Evolutionary conservation across 73 alveolate species (phyloP), one percentile per base, ranked within the genome.

Genomic region (Loxodes magnus): DNA sequence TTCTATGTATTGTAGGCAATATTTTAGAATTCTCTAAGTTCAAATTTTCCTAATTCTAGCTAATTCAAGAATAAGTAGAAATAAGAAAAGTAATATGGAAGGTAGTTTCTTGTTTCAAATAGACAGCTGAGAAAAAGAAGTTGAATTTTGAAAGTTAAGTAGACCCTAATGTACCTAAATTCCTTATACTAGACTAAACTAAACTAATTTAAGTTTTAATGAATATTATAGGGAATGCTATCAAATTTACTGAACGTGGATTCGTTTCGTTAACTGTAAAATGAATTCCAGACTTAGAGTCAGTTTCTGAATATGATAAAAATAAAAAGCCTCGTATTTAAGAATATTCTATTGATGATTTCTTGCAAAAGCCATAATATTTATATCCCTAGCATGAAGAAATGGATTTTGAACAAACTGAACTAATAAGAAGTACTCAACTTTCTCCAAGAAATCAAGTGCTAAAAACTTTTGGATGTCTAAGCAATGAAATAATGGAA

Each of bases 181-280:
- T 10, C 19, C 16, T 60, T 4, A 3, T 22, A 4, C 3, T 56
- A 3, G 85, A 71, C 29, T 31, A 12, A 5, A 3, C 21, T 30
- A 51, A 79, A 30, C 27, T 71, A 12, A 71, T 41, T 35, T 54
- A 71, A 35, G 44, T 71, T 12, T 43, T 71, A 16, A 64, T 71
- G 14, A 71, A 71, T 56, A 27, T 71, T 3, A 35, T 71, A 16
- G 43, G 77, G 2, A 71, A 71, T 43, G 77, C 79, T 2, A 52
- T 71, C 5, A 71, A 71, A 39, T 71, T 38, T 54, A 64, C 85
- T 9, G 31, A 22, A 27, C 6, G n/a, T 5, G 85, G 85, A 15
- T 35, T 4, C 14, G 72, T 70, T 4, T 36, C 33, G 29, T 28
- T 68, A 6, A 14, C 35, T 9, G 70, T 30, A 3, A 25, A 17